phyloP scores from a whole-genome alignment of 2,329 filamentous ascomycete genomes.

The Cryphonectria nitschkei region DNA sequence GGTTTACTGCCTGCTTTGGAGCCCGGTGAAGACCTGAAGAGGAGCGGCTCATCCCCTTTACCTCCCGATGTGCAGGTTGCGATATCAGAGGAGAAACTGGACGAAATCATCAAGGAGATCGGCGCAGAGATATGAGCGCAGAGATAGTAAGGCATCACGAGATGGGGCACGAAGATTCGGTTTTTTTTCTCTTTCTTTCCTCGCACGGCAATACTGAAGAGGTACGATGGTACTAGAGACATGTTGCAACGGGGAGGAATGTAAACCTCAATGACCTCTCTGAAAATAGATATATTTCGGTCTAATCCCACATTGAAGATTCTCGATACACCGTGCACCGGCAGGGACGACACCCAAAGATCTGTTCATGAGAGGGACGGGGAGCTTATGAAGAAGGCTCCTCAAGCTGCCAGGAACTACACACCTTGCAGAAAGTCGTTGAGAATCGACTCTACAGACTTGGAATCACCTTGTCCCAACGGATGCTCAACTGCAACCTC shows the following conservation, averaged over 20 bases:
- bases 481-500: not conserved
- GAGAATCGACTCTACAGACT: not conserved
- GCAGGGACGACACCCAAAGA: not conserved
- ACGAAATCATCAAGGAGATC: slow-evolving; percentile 23
- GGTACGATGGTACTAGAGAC: not conserved
- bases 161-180: not conserved
- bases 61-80: slow-evolving; percentile 24
- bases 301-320: not conserved
- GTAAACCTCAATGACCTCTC: not conserved
- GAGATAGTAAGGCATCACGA: no score
- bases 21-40: slow-evolving; percentile 9
- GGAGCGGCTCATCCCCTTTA: slow-evolving; percentile 13
- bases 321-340: not conserved
- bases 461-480: not conserved
- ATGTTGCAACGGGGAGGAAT: not conserved
- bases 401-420: not conserved
- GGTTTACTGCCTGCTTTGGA: slow-evolving; percentile 21
- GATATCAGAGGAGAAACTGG: slow-evolving; percentile 26
- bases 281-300: not conserved
- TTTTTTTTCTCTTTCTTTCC: not conserved
- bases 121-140: not conserved
- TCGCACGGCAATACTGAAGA: not conserved
- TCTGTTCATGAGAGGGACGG: no score
- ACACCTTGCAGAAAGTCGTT: not conserved
- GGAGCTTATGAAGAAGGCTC: not conserved